Base-by-base conservation (phyloP, 306 rosid species). In the Trifolium dubium region DNA sequence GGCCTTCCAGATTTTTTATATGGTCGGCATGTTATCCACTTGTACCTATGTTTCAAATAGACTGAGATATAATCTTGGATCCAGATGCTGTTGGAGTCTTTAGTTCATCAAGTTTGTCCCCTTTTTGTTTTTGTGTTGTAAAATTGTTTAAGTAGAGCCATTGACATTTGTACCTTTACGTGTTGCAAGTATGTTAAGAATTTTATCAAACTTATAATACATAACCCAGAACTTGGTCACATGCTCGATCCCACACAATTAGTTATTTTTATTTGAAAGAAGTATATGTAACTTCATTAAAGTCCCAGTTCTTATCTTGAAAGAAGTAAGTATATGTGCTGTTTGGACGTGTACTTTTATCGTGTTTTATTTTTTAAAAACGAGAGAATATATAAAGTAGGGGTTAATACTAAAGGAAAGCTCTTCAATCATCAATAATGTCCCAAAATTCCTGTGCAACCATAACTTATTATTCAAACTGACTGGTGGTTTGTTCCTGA, bases 1-100 rank as follows among this genome's bases (percentile, higher is more conserved):
- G 72, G 84, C 96, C 93, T 68, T 83, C 90, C 91, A 61, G 69
- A 31, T 75, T 88, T 88, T 85, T 67, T 70, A 66, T 71, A 73
- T 53, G 88, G 91, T 69, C 67, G 91, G 93, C 87, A 75, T 78
- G 74, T 60, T 61, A 30, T 79, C 53, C 71, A 31, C 70, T 46
- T 78, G 69, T 85, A 50, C 61, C 79, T 65, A 80, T 44, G 64
- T 49, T 73, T 74, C 30, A 15, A 67, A 56, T 67, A 40, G 72
- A 47, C 53, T 47, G 61, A 71, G 55, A 55, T 62, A 49, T 51
- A 71, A 62, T 76, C 65, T 17, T 46, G 51, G 64, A 69, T 55
- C 41, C 68, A 56, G 70, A 73, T 61, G 29, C 35, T 41, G 65
- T n/a, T 73, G 69, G 64, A 63, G 30, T 64, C 10, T 35, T 7